Percentiles rank a stretch among this genome's conserved stretches.
These are phyloP conservation scores for Serpula lacrymans DNA, from an alignment of 768 basidiomycete genomes.

Conservation along the genomic window DNA sequence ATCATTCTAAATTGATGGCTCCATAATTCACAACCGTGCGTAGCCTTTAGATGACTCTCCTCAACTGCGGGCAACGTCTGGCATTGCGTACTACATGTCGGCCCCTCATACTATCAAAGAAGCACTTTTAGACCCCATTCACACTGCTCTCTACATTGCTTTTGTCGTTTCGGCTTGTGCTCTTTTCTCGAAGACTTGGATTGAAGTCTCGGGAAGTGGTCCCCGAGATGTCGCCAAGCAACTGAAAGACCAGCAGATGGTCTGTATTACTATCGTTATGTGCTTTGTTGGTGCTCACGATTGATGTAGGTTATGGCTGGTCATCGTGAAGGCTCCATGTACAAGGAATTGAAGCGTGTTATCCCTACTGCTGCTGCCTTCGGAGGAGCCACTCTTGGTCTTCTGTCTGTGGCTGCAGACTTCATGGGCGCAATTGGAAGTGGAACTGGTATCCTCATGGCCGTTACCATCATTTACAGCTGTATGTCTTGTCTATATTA, in stretches of 20 bases:
- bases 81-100: conserved; percentile 97
- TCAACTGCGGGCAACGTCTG: conserved; percentile 85
- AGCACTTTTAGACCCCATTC: conserved; percentile 88
- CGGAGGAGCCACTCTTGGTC: conserved; percentile 93
- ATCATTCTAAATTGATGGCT: background rate
- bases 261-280: conserved; percentile 22
- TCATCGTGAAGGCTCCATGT: conserved; percentile 97
- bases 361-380: conserved; percentile 98
- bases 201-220: conserved; percentile 94
- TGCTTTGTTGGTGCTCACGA: conserved; percentile 2
- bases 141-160: conserved; percentile 84
- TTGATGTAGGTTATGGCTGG: conserved; percentile 66
- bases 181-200: conserved; percentile 99
- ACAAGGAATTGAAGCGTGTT: conserved; percentile 97
- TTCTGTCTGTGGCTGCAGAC: conserved; percentile 89
- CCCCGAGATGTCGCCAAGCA: conserved; percentile 97
- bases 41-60: conserved; percentile 93
- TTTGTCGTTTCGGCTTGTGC: conserved; percentile 96
- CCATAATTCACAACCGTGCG: conserved; percentile 5
- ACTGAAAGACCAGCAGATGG: conserved; percentile 98
- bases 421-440: conserved; percentile 95
- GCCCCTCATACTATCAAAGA: conserved; percentile 92
- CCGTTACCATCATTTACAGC: conserved; percentile 96
- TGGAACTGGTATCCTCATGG: conserved; percentile 96
- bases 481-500: conserved; percentile 46